Evolutionary conservation across 2,329 filamentous ascomycete genomes (phyloP).

Genomic region (Xylariomycetidae sp.): DNA sequence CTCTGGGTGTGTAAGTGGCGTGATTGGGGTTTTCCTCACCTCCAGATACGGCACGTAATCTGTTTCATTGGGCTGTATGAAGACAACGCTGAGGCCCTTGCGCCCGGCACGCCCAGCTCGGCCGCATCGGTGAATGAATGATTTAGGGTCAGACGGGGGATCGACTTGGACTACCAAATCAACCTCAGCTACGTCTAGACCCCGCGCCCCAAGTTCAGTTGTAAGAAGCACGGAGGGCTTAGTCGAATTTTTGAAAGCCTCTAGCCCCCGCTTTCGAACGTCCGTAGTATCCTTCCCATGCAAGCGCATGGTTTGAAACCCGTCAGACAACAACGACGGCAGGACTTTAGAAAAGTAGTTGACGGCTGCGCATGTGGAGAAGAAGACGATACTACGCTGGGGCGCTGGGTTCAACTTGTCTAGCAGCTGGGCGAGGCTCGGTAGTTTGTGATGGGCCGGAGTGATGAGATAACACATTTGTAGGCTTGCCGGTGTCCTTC

Average conservation of each 20-base stretch:
- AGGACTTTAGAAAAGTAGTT: slow-evolving; percentile 88
- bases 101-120: slow-evolving; percentile 85
- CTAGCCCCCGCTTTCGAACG: slow-evolving; percentile 83
- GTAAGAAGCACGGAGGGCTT: slow-evolving; percentile 80
- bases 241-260: slow-evolving; percentile 69
- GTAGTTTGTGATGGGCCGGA: slow-evolving; percentile 75
- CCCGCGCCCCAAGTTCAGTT: slow-evolving; percentile 86
- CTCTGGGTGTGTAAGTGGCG: slow-evolving; percentile 52
- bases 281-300: slow-evolving; percentile 91
- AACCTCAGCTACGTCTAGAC: slow-evolving; percentile 86
- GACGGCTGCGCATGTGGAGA: slow-evolving; percentile 90
- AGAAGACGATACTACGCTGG: slow-evolving; percentile 82
- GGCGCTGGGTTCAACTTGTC: slow-evolving; percentile 66
- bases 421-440: slow-evolving; percentile 67
- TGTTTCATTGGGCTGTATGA: slow-evolving; percentile 80
- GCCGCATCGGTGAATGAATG: slow-evolving; percentile 90
- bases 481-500: slow-evolving; percentile 85
- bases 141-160: slow-evolving; percentile 79
- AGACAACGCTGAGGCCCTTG: slow-evolving; percentile 77
- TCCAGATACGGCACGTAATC: slow-evolving; percentile 86
- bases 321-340: slow-evolving; percentile 63
- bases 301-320: slow-evolving; percentile 70
- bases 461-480: slow-evolving; percentile 81
- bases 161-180: slow-evolving; percentile 90
- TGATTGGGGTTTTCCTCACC: slow-evolving; percentile 80